phyloP scores from a whole-genome alignment of 2,329 filamentous ascomycete species.

The Albophoma yamanashiensis region DNA sequence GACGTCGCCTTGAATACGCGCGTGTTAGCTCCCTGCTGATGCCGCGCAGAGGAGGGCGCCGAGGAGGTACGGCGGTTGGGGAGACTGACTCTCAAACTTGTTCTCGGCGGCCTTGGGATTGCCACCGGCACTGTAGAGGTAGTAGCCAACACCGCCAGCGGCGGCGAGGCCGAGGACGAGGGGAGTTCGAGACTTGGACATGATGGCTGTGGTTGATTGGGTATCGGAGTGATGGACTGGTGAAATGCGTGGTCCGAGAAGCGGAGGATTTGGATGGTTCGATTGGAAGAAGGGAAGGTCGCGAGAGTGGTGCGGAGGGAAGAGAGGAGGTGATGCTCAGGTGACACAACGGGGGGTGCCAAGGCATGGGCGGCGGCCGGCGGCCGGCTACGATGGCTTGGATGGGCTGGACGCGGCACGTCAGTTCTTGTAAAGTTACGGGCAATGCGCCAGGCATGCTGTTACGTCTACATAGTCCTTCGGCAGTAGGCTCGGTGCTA shows the following conservation, averaged over 20 bases:
- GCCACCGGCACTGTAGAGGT: conserved; percentile 81
- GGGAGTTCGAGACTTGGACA: conserved; percentile 37
- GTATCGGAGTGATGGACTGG: background rate
- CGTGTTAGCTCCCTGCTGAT: background rate
- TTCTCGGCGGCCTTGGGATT: conserved; percentile 74
- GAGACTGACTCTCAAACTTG: conserved; percentile 60
- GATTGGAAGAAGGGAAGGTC: background rate
- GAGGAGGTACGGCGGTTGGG: background rate
- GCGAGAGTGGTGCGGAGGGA: background rate
- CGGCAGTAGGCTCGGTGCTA: background rate
- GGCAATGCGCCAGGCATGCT: too few species aligned
- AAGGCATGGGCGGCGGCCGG: background rate
- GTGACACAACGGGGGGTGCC: background rate
- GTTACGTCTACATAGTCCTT: background rate
- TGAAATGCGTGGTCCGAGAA: background rate
- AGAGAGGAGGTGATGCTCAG: conserved; percentile 1
- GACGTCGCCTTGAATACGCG: conserved; percentile 55
- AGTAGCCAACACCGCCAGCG: conserved; percentile 69
- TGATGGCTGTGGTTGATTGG: conserved; percentile 14
- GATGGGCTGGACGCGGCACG: conserved; percentile 1
- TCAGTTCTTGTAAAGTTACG: background rate
- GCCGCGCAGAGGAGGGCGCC: background rate
- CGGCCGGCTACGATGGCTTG: background rate
- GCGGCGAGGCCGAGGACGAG: conserved; percentile 49
- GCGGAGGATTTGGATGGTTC: background rate